Evolutionary conservation across 768 basidiomycete species (phyloP), one percentile per base, ranked within the genome.

Genomic region (Hemileccinum impolitum): DNA sequence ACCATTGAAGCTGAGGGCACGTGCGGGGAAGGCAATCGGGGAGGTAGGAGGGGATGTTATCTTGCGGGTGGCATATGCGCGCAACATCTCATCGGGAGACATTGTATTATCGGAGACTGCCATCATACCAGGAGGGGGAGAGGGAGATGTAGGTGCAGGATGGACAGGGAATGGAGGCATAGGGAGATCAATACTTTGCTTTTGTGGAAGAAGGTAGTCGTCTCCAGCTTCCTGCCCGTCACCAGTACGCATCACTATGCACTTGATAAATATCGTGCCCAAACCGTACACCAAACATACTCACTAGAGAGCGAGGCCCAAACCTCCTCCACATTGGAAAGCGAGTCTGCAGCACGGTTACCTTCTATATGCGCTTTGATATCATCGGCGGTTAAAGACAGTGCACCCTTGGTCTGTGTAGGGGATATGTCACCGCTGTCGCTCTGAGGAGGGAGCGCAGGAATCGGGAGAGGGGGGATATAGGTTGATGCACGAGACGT

Each of bases 21-120:
- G 68, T 2, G 54, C 37, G 11, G 66, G 66, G 45, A 66, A 70
- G 17, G 66, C 52, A 13, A 70, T 58, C 13, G 68, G 54, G 3
- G 66, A 60, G 28, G 61, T 56, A 39, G 68, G 67, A 52, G 68
- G 69, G 21, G 68, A 70, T 11, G 59, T 53, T 13, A 64, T 58
- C 39, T 66, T 69, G 53, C 77, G 72, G 23, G 72, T 77, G 6
- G 86, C 86, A 51, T 87, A 89, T 1, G 84, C 84, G 32, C 84
- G 80, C 39, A 90, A 72, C 82, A 90, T 85, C 21, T 80, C 87
- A 60, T 90, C 88, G 3, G 87, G 87, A 1, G 75, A 74, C 76
- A 78, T 78, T 41, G 68, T 55, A 30, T 57, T 71, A 2, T 66
- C 72, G 21, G 75, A 71, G 59, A 71, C 57, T 2, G 75, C 58